A percentile compares a stretch with the other conserved stretches of the same genome.
phyloP scores from a whole-genome alignment of 768 basidiomycete species.

The Candolleomyces efflorescens region DNA sequence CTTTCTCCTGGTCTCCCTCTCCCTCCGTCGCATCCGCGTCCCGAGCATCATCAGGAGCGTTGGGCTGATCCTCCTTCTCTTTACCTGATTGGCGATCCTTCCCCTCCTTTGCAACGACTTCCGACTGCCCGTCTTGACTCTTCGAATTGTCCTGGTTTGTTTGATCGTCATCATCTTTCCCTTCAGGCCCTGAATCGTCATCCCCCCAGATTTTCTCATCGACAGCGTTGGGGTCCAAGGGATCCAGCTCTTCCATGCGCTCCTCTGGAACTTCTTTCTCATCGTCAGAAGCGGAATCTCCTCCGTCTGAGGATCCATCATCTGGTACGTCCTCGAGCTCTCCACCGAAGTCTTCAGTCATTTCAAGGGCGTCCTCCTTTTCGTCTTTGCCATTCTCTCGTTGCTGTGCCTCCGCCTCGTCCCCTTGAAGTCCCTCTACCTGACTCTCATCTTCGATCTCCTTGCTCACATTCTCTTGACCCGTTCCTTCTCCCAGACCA shows the following conservation, averaged over 20 bases:
- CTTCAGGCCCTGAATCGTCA: constrained; percentile 52
- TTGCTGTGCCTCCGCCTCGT: constrained; percentile 40
- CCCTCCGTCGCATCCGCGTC: constrained; percentile 8
- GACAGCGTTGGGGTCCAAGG: constrained; percentile 74
- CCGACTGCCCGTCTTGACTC: constrained; percentile 46
- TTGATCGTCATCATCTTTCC: constrained; percentile 50
- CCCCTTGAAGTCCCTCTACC: constrained; percentile 85
- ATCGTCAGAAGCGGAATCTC: constrained; percentile 45
- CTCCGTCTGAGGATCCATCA: constrained; percentile 48
- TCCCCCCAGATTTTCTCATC: constrained; percentile 99
- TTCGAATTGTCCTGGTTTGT: constrained; percentile 58
- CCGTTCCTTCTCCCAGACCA: constrained; percentile 86
- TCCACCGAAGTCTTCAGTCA: constrained; percentile 87
- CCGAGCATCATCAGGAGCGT: constrained; percentile 11
- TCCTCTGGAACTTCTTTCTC: constrained; percentile 74
- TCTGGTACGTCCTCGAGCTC: constrained; percentile 77
- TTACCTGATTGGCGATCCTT: constrained; percentile 29
- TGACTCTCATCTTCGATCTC: constrained; percentile 97
- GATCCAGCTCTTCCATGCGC: constrained; percentile 76
- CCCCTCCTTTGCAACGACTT: constrained; percentile 78
- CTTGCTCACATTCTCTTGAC: constrained; percentile 84
- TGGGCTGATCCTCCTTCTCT: constrained; percentile 16
- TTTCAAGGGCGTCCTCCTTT: constrained; percentile 81
- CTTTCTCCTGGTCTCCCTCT: constrained; percentile 15
- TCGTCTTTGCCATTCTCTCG: constrained; percentile 45